Conservation (phyloP, 768 basidiomycete species). For the Mycena venus region DNA sequence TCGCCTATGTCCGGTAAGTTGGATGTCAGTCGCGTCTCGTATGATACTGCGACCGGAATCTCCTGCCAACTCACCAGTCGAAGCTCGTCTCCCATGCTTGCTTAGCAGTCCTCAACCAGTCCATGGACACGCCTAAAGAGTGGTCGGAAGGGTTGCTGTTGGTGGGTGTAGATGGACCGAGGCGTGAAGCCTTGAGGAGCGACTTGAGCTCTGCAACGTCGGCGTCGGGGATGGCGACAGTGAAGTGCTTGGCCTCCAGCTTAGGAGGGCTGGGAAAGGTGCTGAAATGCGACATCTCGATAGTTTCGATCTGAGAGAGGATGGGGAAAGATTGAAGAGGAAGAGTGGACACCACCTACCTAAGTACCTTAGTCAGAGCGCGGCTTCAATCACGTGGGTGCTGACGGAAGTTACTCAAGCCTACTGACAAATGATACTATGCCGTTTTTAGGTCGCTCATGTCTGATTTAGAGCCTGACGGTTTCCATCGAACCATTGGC, state of each 20-base stretch:
- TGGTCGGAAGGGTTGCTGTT: constrained; percentile 17
- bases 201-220: constrained; percentile 15
- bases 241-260: constrained; percentile 13
- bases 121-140: constrained; percentile 12
- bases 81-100: constrained; percentile 19
- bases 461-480: not conserved
- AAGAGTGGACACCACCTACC: too few species aligned
- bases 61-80: constrained; percentile 15
- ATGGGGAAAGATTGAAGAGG: too few species aligned
- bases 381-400: too few species aligned
- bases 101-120: constrained; percentile 14
- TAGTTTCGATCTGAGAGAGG: too few species aligned
- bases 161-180: constrained; percentile 16
- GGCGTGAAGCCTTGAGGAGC: constrained; percentile 16
- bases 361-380: too few species aligned
- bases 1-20: constrained; percentile 9
- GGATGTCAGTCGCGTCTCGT: constrained; percentile 18
- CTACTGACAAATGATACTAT: too few species aligned
- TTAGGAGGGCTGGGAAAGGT: constrained; percentile 17
- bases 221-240: constrained; percentile 11
- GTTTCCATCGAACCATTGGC: not conserved
- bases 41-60: not conserved
- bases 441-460: not conserved
- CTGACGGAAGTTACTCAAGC: too few species aligned
- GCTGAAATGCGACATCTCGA: constrained; percentile 13